Conservation (phyloP, 352 stramenopile species). For the Phytophthora crassamura region DNA sequence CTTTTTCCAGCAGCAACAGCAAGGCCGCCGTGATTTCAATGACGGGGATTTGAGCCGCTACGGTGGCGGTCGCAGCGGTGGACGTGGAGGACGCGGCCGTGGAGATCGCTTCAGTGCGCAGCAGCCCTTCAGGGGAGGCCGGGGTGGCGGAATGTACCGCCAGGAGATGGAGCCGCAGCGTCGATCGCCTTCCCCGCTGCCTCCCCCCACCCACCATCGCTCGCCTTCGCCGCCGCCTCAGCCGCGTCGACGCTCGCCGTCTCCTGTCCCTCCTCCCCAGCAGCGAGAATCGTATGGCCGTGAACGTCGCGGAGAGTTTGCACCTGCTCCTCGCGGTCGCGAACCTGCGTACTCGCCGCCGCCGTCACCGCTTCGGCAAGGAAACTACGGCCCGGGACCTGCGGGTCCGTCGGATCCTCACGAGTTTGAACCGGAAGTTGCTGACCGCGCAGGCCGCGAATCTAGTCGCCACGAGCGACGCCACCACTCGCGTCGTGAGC, state of each 20-base stretch:
- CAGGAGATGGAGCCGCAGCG: slow-evolving; percentile 18
- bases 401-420: slow-evolving; percentile 17
- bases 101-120: slow-evolving; percentile 16
- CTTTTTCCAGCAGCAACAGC: slow-evolving; percentile 45
- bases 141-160: slow-evolving; percentile 21
- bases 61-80: slow-evolving; percentile 35
- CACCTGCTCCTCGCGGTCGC: slow-evolving; percentile 15
- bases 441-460: slow-evolving; percentile 24
- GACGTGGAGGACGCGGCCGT: slow-evolving; percentile 32
- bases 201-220: slow-evolving; percentile 14
- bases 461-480: slow-evolving; percentile 36
- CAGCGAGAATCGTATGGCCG: slow-evolving; percentile 32
- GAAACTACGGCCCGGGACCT: slow-evolving; percentile 15
- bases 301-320: slow-evolving; percentile 31
- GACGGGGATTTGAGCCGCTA: slow-evolving; percentile 43
- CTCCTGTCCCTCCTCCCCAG: slow-evolving; percentile 23
- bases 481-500: slow-evolving; percentile 31
- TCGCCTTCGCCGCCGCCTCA: slow-evolving; percentile 28
- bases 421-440: slow-evolving; percentile 23
- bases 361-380: slow-evolving; percentile 33
- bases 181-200: slow-evolving; percentile 27
- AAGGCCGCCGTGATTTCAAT: slow-evolving; percentile 42
- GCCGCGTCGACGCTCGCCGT: slow-evolving; percentile 22
- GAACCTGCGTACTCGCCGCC: slow-evolving; percentile 37
- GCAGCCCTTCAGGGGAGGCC: slow-evolving; percentile 18